Conservation (phyloP, 2,329 filamentous ascomycete genomes). For the Capronia coronata region DNA sequence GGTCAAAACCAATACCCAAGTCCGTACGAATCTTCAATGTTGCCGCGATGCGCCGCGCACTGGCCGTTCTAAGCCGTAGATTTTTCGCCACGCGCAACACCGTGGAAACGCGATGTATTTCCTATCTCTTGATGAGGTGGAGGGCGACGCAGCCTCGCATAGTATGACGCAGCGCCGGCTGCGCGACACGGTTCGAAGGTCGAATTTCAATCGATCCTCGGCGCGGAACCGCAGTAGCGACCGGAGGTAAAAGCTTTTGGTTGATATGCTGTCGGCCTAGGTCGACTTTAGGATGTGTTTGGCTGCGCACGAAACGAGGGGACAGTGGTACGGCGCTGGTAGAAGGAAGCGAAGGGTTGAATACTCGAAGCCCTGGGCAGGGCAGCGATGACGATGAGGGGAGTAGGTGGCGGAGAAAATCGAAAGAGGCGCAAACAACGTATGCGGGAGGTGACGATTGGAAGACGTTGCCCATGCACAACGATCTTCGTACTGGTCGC, state of each 20-base stretch:
- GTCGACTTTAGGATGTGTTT: not conserved
- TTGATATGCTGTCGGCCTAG: not conserved
- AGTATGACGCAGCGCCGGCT: conserved; percentile 7
- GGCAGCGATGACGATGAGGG: conserved; percentile 2
- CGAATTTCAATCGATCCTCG: not conserved
- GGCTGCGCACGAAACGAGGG: not conserved
- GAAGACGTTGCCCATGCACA: not conserved
- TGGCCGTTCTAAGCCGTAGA: not conserved
- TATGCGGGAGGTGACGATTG: not conserved
- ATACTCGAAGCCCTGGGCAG: not conserved
- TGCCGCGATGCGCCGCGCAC: not conserved
- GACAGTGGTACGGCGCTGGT: not conserved
- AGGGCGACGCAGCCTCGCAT: conserved; percentile 12
- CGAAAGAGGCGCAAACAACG: not conserved
- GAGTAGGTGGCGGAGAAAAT: not conserved
- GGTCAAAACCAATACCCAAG: conserved; percentile 3
- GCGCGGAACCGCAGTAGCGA: not conserved
- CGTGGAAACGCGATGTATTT: not conserved
- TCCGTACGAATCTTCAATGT: conserved; percentile 6
- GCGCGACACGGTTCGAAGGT: conserved; percentile 1
- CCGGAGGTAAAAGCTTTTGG: not conserved
- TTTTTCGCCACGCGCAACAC: not conserved
- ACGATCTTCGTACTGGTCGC: not conserved
- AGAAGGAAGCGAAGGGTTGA: not conserved
- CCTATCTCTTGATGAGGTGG: conserved; percentile 16